A percentile compares a stretch with the other conserved stretches of the same genome.
Evolutionary conservation across 345 rosid species (phyloP).

Genomic region (Pugionium dolabratum): DNA sequence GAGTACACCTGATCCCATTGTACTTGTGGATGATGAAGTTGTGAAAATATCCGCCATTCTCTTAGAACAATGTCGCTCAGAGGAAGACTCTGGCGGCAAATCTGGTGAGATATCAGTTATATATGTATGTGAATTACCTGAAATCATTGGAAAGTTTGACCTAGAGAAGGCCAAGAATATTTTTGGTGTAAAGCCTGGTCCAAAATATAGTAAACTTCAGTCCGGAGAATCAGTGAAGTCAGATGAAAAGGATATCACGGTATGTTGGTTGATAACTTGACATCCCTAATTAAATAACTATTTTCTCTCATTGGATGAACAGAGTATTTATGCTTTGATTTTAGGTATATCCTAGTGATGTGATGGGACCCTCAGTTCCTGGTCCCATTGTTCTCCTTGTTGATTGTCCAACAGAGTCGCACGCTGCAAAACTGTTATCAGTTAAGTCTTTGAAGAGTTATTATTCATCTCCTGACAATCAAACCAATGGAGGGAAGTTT

Average conservation of each 20-base stretch:
- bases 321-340: slow-evolving; percentile 12
- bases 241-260: slow-evolving; percentile 63
- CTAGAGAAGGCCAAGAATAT: slow-evolving; percentile 65
- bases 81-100: slow-evolving; percentile 44
- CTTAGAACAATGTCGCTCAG: slow-evolving; percentile 47
- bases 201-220: slow-evolving; percentile 74
- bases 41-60: slow-evolving; percentile 84
- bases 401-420: slow-evolving; percentile 84
- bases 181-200: slow-evolving; percentile 83
- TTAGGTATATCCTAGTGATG: slow-evolving; percentile 90
- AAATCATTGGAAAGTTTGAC: slow-evolving; percentile 82
- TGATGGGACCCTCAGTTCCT: slow-evolving; percentile 85
- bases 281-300: neutral
- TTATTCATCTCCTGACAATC: slow-evolving; percentile 38
- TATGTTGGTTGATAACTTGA: slow-evolving; percentile 36
- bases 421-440: slow-evolving; percentile 54
- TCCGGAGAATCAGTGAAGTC: slow-evolving; percentile 85
- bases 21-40: slow-evolving; percentile 72
- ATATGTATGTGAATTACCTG: slow-evolving; percentile 87
- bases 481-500: slow-evolving; percentile 41
- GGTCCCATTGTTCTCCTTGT: slow-evolving; percentile 83
- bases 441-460: slow-evolving; percentile 52
- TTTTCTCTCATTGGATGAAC: neutral
- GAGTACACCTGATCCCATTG: slow-evolving; percentile 51
- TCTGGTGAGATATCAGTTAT: slow-evolving; percentile 82